phyloP scores from a whole-genome alignment of 495 filamentous ascomycete species.

The Clavariopsis aquatica region DNA sequence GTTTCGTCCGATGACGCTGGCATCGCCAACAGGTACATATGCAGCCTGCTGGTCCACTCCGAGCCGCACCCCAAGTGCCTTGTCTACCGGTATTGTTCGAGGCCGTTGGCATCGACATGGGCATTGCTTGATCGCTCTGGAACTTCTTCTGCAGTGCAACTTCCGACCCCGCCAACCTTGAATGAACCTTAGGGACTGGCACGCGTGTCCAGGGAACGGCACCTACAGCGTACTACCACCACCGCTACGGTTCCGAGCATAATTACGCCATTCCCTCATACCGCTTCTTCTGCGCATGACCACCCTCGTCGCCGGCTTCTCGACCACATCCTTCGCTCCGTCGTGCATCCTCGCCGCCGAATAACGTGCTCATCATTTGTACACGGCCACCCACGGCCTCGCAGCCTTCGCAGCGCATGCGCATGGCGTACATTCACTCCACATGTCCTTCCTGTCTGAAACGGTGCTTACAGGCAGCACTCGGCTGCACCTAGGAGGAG shows the following conservation, averaged over 20 bases:
- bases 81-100: not conserved
- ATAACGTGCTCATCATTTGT: not conserved
- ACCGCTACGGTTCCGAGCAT: not conserved
- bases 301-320: not conserved
- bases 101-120: not conserved
- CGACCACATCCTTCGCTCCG: not conserved
- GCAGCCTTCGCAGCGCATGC: constrained; percentile 18
- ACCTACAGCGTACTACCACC: not conserved
- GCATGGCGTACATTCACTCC: constrained; percentile 33
- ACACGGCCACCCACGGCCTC: constrained; percentile 33
- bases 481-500: constrained; percentile 18
- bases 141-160: not conserved
- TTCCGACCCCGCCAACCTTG: not conserved
- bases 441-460: constrained; percentile 40
- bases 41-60: not conserved
- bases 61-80: not conserved
- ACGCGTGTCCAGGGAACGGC: not conserved
- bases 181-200: not conserved
- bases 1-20: not conserved
- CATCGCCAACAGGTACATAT: not conserved
- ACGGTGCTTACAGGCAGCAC: constrained; percentile 34
- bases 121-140: not conserved
- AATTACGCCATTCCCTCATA: constrained; percentile 1
- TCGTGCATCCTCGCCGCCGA: not conserved
- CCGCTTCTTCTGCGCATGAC: constrained; percentile 16